Percentiles rank a stretch among this genome's conserved stretches.
These are phyloP conservation scores for Halophytophthora polymorphica DNA, from an alignment of 352 stramenopile genomes.

Conservation along the genomic window DNA sequence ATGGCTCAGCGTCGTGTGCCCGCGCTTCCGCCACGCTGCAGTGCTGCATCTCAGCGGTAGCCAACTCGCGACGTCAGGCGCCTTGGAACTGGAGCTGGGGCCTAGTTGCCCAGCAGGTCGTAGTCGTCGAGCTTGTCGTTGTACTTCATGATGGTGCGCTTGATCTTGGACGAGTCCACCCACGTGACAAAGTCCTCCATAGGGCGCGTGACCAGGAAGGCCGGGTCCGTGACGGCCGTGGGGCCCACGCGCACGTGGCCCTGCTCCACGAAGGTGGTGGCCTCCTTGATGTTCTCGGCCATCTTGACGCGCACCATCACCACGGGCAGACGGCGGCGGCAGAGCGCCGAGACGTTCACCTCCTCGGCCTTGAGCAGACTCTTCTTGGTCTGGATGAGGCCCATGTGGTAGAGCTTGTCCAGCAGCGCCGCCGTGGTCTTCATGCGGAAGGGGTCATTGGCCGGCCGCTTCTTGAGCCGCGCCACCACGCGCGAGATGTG, in stretches of 20 bases:
- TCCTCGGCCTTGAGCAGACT: constrained; percentile 97
- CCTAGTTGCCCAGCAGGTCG: constrained; percentile 96
- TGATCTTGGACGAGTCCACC: constrained; percentile 98
- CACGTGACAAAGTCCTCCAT: constrained; percentile 99
- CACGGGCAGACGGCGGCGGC: constrained; percentile 94
- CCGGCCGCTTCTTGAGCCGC: constrained; percentile 94
- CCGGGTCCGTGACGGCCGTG: constrained; percentile 93
- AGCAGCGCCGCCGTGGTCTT: constrained; percentile 96
- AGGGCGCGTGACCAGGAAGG: constrained; percentile 96
- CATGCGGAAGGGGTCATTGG: constrained; percentile 95
- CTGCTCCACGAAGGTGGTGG: constrained; percentile 97
- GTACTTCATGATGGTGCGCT: constrained; percentile 97
- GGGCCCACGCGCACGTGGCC: constrained; percentile 94
- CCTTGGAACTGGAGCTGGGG: background rate
- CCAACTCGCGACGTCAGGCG: no score
- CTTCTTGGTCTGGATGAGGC: constrained; percentile 95
- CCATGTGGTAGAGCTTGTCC: constrained; percentile 98
- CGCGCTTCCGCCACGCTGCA: no score
- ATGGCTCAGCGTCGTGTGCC: no score
- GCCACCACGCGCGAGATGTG: constrained; percentile 93
- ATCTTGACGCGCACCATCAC: constrained; percentile 99
- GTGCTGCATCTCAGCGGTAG: no score
- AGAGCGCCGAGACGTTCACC: constrained; percentile 94
- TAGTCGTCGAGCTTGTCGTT: constrained; percentile 99
- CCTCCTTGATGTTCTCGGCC: constrained; percentile 97